Base-by-base conservation (phyloP, 805 yeast genomes). In the Tetrapisispora pingtungensis region DNA sequence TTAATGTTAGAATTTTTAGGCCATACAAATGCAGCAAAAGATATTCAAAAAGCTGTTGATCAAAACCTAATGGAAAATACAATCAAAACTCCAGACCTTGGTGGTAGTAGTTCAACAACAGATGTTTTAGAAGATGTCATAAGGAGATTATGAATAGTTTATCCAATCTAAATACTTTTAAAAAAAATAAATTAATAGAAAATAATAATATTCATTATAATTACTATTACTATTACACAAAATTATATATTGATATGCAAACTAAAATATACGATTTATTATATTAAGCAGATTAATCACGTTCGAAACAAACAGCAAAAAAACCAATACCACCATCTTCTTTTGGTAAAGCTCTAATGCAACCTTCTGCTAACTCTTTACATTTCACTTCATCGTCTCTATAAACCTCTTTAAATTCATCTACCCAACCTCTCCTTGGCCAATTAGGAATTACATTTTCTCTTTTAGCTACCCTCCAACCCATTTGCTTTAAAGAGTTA, bases 241-340 rank as follows among this genome's bases (percentile, higher is more conserved):
- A 15, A 32, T 32, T n/a, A 15, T 10, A 15, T 32, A 32, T 5
- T 28, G 33, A 14, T 22, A 22, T 22, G 26, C 26, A 22, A 22
- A 22, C 5, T 22, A 6, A 22, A 22, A 22, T 22, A 22, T 22
- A 22, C 8, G 31, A 12, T 7, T 28, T 5, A 12, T 14, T 28
- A 10, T 28, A 10, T 26, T 26, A 7, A 26, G 10, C 28, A 12
- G 13, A 28, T 14, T 4, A 10, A 22, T 39, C 37, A 45, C 83
- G 72, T 50, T 84, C 84, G 60, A 93, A 90, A 45, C 93, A 81
- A 1, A 89, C 97, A 0, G 97, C 97, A 65, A 93, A 93, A 60
- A 93, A 93, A 0, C 99, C 99, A 55, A 93, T 93, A n/a, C 98
- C 98, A 27, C 97, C 98, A 61, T 93, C 98, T 36, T 75, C 82